Percentiles rank a stretch among this genome's conserved stretches.
Evolutionary conservation across 2,329 filamentous ascomycete species (phyloP).

Genomic region (Aspergillus ochraceoroseus): DNA sequence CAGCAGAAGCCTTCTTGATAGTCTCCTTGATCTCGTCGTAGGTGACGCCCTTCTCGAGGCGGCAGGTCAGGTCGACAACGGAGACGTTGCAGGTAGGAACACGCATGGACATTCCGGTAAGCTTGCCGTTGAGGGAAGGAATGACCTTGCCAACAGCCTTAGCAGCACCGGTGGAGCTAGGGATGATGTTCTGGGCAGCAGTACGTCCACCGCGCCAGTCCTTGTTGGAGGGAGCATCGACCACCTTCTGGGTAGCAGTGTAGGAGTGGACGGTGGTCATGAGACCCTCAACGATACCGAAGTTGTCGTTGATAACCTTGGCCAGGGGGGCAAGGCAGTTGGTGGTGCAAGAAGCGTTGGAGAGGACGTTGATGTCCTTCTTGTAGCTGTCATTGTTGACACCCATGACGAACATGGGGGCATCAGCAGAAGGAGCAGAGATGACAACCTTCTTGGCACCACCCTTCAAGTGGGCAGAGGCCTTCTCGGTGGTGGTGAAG

Average conservation of each 20-base stretch:
- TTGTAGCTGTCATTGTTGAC: constrained; percentile 96
- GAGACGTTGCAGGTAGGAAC: constrained; percentile 98
- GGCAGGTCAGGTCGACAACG: constrained; percentile 93
- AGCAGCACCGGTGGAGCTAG: constrained; percentile 96
- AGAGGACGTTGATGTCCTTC: constrained; percentile 85
- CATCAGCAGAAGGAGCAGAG: constrained; percentile 60
- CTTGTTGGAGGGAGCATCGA: constrained; percentile 95
- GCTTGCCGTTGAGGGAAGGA: constrained; percentile 95
- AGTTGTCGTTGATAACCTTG: constrained; percentile 99
- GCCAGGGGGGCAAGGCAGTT: constrained; percentile 99
- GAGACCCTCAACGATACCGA: constrained; percentile 92
- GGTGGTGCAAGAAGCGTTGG: constrained; percentile 99
- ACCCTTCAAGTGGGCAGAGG: constrained; percentile 85
- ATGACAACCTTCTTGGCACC: constrained; percentile 97
- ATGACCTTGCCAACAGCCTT: constrained; percentile 99
- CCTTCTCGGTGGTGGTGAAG: constrained; percentile 98
- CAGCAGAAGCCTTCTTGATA: constrained; percentile 82
- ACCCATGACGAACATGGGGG: constrained; percentile 99
- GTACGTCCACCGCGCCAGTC: constrained; percentile 99
- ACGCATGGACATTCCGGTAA: constrained; percentile 99
- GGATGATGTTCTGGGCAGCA: constrained; percentile 99
- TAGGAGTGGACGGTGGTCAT: constrained; percentile 99
- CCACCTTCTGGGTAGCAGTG: constrained; percentile 99
- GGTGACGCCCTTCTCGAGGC: constrained; percentile 75
- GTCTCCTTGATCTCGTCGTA: constrained; percentile 84